A percentile compares a stretch with the other conserved stretches of the same genome.
These are phyloP conservation scores for Petunia axillaris DNA, from an alignment of 257 asterid species.

Conservation along the genomic window DNA sequence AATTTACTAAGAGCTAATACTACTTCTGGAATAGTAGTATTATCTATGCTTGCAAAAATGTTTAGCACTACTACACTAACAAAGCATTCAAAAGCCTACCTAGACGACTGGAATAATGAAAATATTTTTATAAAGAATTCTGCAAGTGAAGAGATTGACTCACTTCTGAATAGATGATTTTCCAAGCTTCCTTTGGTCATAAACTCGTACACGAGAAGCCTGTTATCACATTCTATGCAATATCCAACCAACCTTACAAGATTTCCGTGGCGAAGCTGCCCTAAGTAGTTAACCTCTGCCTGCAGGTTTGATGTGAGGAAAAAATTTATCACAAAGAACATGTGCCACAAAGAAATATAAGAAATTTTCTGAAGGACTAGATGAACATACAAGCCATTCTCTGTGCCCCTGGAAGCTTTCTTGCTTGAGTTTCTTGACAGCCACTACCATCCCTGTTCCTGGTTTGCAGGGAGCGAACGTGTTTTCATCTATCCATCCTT, in stretches of 20 bases:
- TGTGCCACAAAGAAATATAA: neutral
- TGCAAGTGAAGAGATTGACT: conserved; percentile 18
- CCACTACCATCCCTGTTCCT: conserved; percentile 70
- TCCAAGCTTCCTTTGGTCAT: conserved; percentile 82
- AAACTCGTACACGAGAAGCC: conserved; percentile 71
- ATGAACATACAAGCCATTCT: conserved; percentile 75
- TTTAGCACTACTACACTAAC: neutral
- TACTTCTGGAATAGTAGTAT: neutral
- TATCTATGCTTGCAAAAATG: neutral
- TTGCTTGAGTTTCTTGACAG: conserved; percentile 65
- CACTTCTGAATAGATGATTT: conserved; percentile 72
- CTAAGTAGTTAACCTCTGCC: conserved; percentile 70
- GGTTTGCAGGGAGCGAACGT: conserved; percentile 55
- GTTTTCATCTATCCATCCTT: conserved; percentile 73
- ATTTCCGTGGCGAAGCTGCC: conserved; percentile 65
- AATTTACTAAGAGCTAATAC: neutral
- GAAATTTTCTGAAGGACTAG: neutral
- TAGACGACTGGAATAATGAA: neutral
- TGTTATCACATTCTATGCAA: conserved; percentile 62
- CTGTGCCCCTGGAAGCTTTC: conserved; percentile 76
- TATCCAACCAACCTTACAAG: conserved; percentile 78
- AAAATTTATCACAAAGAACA: neutral
- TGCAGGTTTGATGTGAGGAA: conserved; percentile 26
- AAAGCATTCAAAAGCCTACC: neutral
- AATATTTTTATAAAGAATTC: neutral